Evolutionary conservation across 129 eudicot species (phyloP).

Genomic region (Centaurea solstitialis): DNA sequence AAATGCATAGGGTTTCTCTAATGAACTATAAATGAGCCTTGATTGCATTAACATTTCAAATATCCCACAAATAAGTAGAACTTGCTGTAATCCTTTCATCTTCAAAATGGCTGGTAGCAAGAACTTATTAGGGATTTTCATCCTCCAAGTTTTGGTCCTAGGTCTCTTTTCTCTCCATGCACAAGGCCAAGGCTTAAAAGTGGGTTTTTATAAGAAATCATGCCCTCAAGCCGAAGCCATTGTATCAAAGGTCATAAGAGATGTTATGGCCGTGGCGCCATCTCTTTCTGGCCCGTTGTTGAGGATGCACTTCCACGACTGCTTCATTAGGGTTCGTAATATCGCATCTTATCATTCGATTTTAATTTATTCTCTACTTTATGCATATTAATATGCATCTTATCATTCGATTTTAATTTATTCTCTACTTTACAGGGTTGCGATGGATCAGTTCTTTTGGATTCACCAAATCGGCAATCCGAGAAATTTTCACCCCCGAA

Average conservation of each 20-base stretch:
- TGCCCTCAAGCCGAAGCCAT: slow-evolving; percentile 57
- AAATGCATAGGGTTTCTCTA: not conserved
- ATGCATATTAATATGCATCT: not conserved
- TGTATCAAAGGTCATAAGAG: slow-evolving; percentile 20
- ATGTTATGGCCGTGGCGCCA: slow-evolving; percentile 53
- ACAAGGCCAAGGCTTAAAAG: slow-evolving; percentile 45
- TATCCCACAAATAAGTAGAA: slow-evolving; percentile 16
- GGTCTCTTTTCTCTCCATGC: slow-evolving; percentile 15
- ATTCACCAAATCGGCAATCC: slow-evolving; percentile 45
- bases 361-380: no score
- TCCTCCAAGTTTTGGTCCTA: slow-evolving; percentile 18
- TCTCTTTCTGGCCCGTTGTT: slow-evolving; percentile 59
- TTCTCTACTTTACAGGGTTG: slow-evolving; percentile 47
- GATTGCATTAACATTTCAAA: not conserved
- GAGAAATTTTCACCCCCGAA: slow-evolving; percentile 60
- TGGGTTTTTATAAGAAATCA: slow-evolving; percentile 54
- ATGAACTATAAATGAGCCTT: slow-evolving; percentile 1
- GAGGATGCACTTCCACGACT: slow-evolving; percentile 73
- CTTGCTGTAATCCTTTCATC: not conserved
- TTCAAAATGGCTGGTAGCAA: slow-evolving; percentile 15
- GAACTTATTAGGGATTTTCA: slow-evolving; percentile 7
- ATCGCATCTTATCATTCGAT: not conserved
- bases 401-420: not conserved
- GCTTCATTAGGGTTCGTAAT: slow-evolving; percentile 61
- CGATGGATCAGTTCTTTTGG: slow-evolving; percentile 57